phyloP scores from a whole-genome alignment of 331 rosid genomes.

The Ulmus americana region DNA sequence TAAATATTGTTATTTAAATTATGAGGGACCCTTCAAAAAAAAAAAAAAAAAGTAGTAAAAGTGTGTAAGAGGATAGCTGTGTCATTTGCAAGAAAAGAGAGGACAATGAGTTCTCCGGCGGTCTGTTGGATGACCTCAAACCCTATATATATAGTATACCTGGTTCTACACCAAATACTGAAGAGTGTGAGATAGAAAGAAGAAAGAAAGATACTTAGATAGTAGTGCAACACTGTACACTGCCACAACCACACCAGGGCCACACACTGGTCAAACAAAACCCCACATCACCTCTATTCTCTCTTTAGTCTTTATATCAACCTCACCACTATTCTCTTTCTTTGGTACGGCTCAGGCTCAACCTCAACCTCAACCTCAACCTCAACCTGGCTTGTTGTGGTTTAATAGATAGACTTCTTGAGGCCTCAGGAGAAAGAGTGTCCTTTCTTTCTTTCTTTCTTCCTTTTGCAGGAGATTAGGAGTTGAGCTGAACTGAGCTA shows the following conservation, averaged over 20 bases:
- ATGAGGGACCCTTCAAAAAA: too few species aligned
- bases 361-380: neutral
- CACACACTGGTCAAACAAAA: constrained; percentile 1
- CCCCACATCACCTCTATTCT: constrained; percentile 10
- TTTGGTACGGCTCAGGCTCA: neutral
- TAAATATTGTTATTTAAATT: too few species aligned
- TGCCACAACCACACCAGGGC: constrained; percentile 5
- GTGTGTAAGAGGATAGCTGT: neutral
- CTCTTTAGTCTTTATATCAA: neutral
- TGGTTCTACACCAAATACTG: constrained; percentile 1
- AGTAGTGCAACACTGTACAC: constrained; percentile 37
- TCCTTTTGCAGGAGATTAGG: neutral
- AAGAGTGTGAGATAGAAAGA: neutral
- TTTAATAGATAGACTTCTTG: too few species aligned
- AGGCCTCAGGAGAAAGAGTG: too few species aligned
- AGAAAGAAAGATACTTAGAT: constrained; percentile 5
- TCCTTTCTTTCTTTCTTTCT: too few species aligned
- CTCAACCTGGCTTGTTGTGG: too few species aligned
- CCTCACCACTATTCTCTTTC: neutral
- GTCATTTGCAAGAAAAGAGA: neutral
- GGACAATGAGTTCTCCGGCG: constrained; percentile 40
- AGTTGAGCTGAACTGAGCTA: neutral
- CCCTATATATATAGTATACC: constrained; percentile 31
- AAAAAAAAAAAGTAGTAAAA: neutral
- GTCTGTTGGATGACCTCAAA: constrained; percentile 24